These are phyloP conservation scores for Ceratocystis diversiconidia DNA, from an alignment of 2,329 filamentous ascomycete species.

Conservation along the genomic window DNA sequence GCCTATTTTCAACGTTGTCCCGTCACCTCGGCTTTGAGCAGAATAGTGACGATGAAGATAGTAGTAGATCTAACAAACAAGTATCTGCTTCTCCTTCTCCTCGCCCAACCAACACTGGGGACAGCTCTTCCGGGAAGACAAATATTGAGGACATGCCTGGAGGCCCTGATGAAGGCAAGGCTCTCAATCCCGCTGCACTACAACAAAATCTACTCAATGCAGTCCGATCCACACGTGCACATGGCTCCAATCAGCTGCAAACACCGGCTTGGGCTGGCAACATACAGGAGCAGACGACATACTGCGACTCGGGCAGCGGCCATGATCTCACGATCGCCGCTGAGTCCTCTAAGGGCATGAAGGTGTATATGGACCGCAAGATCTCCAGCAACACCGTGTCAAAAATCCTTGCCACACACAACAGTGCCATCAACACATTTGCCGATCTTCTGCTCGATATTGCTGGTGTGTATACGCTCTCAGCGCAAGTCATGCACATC, in stretches of 20 bases:
- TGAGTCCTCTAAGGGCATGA: constrained; percentile 56
- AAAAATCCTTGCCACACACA: constrained; percentile 47
- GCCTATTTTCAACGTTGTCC: constrained; percentile 54
- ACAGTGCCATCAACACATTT: constrained; percentile 52
- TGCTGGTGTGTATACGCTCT: constrained; percentile 57
- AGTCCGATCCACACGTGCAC: constrained; percentile 61
- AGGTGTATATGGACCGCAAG: constrained; percentile 53
- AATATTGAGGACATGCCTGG: constrained; percentile 17
- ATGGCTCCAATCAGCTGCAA: constrained; percentile 61
- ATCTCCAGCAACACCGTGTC: constrained; percentile 27
- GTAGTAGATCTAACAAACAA: constrained; percentile 20
- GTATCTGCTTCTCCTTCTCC: neutral
- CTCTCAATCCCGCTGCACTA: constrained; percentile 46
- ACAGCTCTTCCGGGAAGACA: neutral
- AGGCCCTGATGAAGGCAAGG: constrained; percentile 31
- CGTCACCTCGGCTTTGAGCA: constrained; percentile 54
- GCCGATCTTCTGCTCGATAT: constrained; percentile 55
- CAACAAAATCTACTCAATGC: constrained; percentile 64
- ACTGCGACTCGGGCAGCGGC: constrained; percentile 65
- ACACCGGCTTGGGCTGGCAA: constrained; percentile 50
- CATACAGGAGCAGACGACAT: constrained; percentile 69
- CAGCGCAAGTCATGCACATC: constrained; percentile 58
- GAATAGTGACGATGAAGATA: constrained; percentile 30
- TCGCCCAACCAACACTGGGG: neutral
- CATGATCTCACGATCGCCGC: constrained; percentile 60